Percentiles rank a stretch among this genome's conserved stretches.
phyloP scores from a whole-genome alignment of 768 basidiomycete species.

The Psilocybe cubensis region DNA sequence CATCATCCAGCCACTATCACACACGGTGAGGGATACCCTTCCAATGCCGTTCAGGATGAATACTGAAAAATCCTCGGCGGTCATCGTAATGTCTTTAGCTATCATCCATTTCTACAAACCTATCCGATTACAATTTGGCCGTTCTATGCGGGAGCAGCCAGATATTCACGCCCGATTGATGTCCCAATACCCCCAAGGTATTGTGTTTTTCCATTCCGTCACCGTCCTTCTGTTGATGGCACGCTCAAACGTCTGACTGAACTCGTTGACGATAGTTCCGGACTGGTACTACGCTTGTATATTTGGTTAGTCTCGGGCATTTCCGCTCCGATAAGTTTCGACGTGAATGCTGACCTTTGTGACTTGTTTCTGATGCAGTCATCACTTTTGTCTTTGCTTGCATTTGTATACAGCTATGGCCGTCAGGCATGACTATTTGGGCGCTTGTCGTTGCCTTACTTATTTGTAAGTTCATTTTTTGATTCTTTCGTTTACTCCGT shows the following conservation, averaged over 20 bases:
- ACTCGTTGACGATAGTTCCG: slow-evolving; percentile 45
- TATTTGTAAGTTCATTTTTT: slow-evolving; percentile 35
- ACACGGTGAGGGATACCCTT: slow-evolving; percentile 33
- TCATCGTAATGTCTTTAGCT: slow-evolving; percentile 26
- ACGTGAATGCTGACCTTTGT: neutral
- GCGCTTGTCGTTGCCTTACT: slow-evolving; percentile 57
- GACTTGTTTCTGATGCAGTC: slow-evolving; percentile 25
- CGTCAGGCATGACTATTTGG: slow-evolving; percentile 72
- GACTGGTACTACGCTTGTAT: slow-evolving; percentile 66
- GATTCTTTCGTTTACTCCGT: neutral
- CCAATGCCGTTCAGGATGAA: neutral
- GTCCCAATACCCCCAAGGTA: slow-evolving; percentile 53
- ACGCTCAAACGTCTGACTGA: neutral
- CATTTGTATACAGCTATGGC: slow-evolving; percentile 64
- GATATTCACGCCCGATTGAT: slow-evolving; percentile 68
- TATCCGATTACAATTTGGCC: slow-evolving; percentile 53
- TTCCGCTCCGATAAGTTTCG: neutral
- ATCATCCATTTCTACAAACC: slow-evolving; percentile 61
- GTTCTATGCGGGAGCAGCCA: slow-evolving; percentile 55
- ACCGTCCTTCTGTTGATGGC: neutral
- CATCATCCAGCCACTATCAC: slow-evolving; percentile 45
- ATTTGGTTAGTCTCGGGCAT: slow-evolving; percentile 34
- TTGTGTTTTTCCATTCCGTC: neutral
- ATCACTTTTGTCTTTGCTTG: slow-evolving; percentile 64
- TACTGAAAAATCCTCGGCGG: neutral